phyloP scores from a whole-genome alignment of 768 basidiomycete genomes.

The Mrakia gelida region DNA sequence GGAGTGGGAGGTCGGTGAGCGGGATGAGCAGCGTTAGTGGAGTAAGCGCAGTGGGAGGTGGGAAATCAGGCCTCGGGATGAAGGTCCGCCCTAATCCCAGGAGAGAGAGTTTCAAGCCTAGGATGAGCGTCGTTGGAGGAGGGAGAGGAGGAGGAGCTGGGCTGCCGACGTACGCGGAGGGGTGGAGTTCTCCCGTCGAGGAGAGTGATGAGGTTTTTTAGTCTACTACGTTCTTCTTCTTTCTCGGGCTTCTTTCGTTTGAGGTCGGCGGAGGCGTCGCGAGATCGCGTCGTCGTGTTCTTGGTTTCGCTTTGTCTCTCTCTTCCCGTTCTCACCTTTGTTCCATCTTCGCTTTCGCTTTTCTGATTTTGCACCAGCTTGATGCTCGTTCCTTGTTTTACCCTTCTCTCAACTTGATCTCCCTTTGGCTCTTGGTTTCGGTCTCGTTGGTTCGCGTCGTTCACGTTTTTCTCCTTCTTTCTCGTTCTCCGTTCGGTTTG shows the following conservation, averaged over 20 bases:
- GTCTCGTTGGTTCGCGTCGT: not conserved
- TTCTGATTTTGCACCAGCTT: not conserved
- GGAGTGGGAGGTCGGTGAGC: not conserved
- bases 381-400: not conserved
- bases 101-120: constrained; percentile 77
- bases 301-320: not conserved
- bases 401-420: not conserved
- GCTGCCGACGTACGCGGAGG: not conserved
- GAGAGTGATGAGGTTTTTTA: not conserved
- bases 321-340: not conserved
- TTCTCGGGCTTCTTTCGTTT: not conserved
- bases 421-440: not conserved
- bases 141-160: not conserved
- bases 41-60: not conserved
- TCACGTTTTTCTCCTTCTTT: not conserved
- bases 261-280: too few species aligned
- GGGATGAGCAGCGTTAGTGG: not conserved
- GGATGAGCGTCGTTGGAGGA: constrained; percentile 58
- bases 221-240: not conserved
- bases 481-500: too few species aligned
- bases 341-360: not conserved
- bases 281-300: not conserved
- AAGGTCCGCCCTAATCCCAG: constrained; percentile 37
- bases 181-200: not conserved
- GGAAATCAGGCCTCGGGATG: not conserved